Base-by-base conservation (phyloP, 345 rosid species). In the Clausena lansium region DNA sequence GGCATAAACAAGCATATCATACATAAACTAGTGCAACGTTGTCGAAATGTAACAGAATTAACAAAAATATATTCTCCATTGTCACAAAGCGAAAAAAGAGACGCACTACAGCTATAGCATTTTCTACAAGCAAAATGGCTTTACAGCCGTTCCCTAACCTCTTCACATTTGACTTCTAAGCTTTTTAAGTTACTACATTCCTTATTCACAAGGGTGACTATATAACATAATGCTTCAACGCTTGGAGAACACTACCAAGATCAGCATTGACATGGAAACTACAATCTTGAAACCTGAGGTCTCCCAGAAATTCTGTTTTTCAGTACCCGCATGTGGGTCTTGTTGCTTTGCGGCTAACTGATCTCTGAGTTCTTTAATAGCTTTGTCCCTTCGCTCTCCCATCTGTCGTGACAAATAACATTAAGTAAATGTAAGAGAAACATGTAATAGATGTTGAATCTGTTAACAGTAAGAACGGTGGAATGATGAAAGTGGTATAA, bases 201-300 rank as follows among this genome's bases (percentile, higher is more conserved):
- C 24, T 67, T 86, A 61, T 79, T 79, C 82, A 84, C 72, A 54
- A 25, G 25, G 70, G 30, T 7, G 61, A n/a, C 76, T 67, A 30
- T 7, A 77, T 14, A 32, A 55, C 27, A 35, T 2, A 41, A 38
- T 11, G 10, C 41, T 70, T 86, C 80, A 93, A 68, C 92, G 88
- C 93, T 86, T 95, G 17, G 98, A 92, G 79, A 93, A 81, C 71
- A 86, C 89, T 36, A 92, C 97, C 84, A 91, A 77, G 73, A 93
- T 81, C 87, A 92, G 80, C 99, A 96, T 92, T 10, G 97, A 96
- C 96, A 95, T 81, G 66, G 97, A 91, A 75, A 87, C 92, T 58
- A 92, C 88, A 62, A 92, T 73, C 89, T 94, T 92, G 89, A 96
- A 96, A 79, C 94, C 82, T 17, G 94, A 88, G 65, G 86, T 83